Percentiles rank a stretch among this genome's conserved stretches.
phyloP scores from a whole-genome alignment of 129 eudicot species.

The Dittrichia graveolens region DNA sequence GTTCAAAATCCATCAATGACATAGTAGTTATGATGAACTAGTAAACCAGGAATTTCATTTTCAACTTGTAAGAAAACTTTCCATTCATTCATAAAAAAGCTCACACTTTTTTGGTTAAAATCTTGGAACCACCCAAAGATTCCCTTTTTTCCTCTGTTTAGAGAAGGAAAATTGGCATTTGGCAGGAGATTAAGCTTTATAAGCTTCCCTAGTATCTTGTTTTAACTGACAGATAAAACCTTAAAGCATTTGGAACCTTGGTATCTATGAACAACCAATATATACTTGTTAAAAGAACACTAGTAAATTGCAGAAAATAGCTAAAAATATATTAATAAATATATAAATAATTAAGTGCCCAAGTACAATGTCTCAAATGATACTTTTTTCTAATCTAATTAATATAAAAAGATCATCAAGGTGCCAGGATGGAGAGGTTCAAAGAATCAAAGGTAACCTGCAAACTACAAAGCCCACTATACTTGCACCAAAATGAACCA shows the following conservation, averaged over 20 bases:
- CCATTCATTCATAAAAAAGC: not conserved
- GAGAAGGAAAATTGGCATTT: not conserved
- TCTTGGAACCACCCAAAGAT: conserved; percentile 1
- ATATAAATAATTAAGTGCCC: not conserved
- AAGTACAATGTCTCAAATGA: conserved; percentile 17
- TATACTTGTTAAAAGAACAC: not conserved
- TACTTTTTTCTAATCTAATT: conserved; percentile 13
- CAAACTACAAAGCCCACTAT: conserved; percentile 15
- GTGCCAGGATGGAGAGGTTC: conserved; percentile 20
- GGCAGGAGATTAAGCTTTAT: conserved; percentile 3
- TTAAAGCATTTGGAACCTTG: not conserved
- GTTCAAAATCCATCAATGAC: not conserved
- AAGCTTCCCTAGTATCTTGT: conserved; percentile 2
- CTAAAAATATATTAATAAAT: not conserved
- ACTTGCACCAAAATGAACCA: not conserved
- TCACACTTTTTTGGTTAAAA: not conserved
- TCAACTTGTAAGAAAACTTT: not conserved
- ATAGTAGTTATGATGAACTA: not conserved
- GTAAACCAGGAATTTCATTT: not conserved
- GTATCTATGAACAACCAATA: not conserved
- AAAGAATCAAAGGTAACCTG: not conserved
- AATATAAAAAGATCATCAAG: conserved; percentile 26
- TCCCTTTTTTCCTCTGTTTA: not conserved
- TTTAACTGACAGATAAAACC: not conserved
- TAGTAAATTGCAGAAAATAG: not conserved